Conservation (phyloP, 75 land plant genomes). For the Pinus albicaulis region DNA sequence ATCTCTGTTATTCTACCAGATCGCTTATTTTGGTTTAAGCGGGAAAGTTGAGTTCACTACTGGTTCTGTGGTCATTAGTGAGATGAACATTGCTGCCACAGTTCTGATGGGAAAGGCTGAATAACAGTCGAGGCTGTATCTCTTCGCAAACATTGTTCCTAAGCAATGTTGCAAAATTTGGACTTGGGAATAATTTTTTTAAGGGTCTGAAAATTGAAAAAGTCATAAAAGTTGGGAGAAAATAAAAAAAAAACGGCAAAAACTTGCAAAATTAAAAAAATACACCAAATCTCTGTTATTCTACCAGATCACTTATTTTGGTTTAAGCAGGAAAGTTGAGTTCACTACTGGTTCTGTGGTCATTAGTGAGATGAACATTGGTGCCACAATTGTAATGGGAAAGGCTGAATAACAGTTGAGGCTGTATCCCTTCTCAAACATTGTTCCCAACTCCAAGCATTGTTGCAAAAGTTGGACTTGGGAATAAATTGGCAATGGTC, state of each 20-base stretch:
- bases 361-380: neutral
- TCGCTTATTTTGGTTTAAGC: neutral
- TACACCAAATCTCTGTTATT: neutral
- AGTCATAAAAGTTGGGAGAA: too few species aligned
- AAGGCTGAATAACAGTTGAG: neutral
- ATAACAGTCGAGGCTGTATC: too few species aligned
- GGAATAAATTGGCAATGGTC: too few species aligned
- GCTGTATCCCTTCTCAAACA: neutral
- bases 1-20: neutral
- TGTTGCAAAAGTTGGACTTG: too few species aligned
- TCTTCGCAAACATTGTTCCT: too few species aligned
- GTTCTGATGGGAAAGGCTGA: too few species aligned
- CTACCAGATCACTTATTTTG: neutral
- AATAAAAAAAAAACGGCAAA: too few species aligned
- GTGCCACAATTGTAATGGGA: too few species aligned
- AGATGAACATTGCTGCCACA: neutral
- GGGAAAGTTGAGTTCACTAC: neutral
- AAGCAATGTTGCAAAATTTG: too few species aligned
- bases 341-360: neutral
- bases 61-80: neutral
- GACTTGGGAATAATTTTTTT: too few species aligned
- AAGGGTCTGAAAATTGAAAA: too few species aligned
- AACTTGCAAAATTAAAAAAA: too few species aligned
- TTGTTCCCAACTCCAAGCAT: neutral
- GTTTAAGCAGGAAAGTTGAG: neutral